phyloP scores from a whole-genome alignment of 352 stramenopile species.

The Pythium aquatile region DNA sequence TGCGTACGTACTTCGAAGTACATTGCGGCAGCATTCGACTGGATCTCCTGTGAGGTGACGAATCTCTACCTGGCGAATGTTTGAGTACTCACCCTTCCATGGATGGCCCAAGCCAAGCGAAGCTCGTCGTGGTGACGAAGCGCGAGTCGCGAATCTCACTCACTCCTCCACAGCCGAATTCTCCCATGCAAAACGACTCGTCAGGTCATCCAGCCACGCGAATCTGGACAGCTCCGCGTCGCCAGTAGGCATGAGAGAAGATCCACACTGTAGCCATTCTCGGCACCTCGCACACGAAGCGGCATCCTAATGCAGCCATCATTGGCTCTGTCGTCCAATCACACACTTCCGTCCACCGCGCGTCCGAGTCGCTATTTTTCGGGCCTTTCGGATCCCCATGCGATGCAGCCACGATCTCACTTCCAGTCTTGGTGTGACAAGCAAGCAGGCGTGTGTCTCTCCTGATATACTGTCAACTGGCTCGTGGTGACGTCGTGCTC shows the following conservation, averaged over 20 bases:
- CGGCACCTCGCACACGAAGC: not conserved
- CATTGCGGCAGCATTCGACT: too few species aligned
- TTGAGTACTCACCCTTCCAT: too few species aligned
- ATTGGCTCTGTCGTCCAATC: not conserved
- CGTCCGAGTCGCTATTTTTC: not conserved
- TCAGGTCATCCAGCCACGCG: not conserved
- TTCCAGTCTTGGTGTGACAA: not conserved
- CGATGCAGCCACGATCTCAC: not conserved
- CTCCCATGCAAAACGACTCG: not conserved
- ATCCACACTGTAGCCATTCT: not conserved
- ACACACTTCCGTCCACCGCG: not conserved
- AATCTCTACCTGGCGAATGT: not conserved
- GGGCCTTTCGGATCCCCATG: not conserved
- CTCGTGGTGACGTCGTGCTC: slow-evolving; percentile 4
- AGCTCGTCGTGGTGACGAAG: not conserved
- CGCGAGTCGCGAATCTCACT: not conserved
- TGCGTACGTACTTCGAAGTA: too few species aligned
- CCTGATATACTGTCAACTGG: not conserved
- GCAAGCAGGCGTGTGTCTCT: not conserved
- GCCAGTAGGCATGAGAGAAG: not conserved
- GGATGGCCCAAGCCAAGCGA: not conserved
- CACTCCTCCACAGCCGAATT: too few species aligned
- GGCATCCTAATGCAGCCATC: not conserved
- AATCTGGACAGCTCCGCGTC: not conserved
- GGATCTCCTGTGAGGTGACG: too few species aligned